Base-by-base conservation (phyloP, 73 alveolate genomes). In the Breviolum minutum region DNA sequence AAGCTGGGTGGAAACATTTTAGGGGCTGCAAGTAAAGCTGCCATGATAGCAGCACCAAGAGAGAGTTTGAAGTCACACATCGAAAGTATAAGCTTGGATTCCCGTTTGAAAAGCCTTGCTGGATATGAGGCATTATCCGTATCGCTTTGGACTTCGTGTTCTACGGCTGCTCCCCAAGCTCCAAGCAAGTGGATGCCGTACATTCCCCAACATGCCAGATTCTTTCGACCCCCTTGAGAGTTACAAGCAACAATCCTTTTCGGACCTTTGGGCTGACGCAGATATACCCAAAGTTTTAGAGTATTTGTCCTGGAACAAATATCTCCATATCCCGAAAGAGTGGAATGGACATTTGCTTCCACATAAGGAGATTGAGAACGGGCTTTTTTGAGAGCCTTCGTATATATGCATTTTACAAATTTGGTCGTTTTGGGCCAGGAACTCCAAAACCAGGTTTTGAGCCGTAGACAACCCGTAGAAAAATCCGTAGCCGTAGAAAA, bases 401-500 rank as follows among this genome's bases (percentile, higher is more conserved):
- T 24, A 24, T 2, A 73, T 73, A 24, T 73, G 54, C 82, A 73
- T 20, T 73, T 73, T 14, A 12, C 82, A 73, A 73, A 73, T 40
- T 77, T 77, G 86, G 86, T 62, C 10, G 9, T 29, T 13, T 77
- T 77, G 0, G 26, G 63, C n/a, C 22, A 20, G 22, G 0, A 48
- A 1, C 32, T 32, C 90, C 40, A 84, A 84, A 84, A 20, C 93
- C 93, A 24, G 93, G 93, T 84, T 84, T 84, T 84, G 60, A 6
- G 26, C 62, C 60, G 77, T 8, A 84, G 0, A 84, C 8, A 84
- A 84, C 76, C 93, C 93, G 76, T 84, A 81, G 40, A 81, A 81
- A 19, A 81, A 81, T 48, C 90, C 90, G 90, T 81, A 84, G 62
- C 62, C 93, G 93, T 84, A 84, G 76, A 60, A 84, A 84, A 1